These are phyloP conservation scores for Madurella mycetomatis DNA, from an alignment of 2,329 filamentous ascomycete species.

Conservation along the genomic window DNA sequence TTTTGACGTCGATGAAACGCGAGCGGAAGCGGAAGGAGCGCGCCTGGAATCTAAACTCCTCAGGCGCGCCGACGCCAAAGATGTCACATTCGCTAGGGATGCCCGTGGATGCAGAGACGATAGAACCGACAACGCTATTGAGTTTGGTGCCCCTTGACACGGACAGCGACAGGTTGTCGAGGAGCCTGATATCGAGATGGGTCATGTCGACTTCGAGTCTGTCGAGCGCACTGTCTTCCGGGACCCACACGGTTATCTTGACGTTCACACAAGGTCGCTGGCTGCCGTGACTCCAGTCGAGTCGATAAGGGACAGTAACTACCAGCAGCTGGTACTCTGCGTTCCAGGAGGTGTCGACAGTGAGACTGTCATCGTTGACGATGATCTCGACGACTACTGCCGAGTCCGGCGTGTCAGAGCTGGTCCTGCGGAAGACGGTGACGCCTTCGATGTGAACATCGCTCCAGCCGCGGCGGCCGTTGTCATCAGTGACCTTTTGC, in stretches of 20 bases:
- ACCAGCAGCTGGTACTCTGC: conserved; percentile 35
- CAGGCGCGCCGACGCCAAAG: conserved; percentile 27
- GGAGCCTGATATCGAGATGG: conserved; percentile 39
- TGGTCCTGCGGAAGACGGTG: conserved; percentile 40
- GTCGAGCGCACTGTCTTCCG: conserved; percentile 36
- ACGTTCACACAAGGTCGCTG: conserved; percentile 45
- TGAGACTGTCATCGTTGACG: conserved; percentile 42
- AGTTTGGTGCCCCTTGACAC: conserved; percentile 31
- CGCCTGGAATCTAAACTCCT: neutral
- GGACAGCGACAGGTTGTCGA: conserved; percentile 38
- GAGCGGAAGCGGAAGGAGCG: conserved; percentile 40
- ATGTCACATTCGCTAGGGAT: conserved; percentile 25
- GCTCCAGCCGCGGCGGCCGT: conserved; percentile 23
- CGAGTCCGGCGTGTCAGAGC: conserved; percentile 32
- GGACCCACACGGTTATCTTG: conserved; percentile 44
- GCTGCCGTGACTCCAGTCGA: conserved; percentile 28
- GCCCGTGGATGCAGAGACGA: conserved; percentile 34
- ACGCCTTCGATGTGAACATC: conserved; percentile 41
- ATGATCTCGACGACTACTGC: conserved; percentile 42
- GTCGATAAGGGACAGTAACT: conserved; percentile 36
- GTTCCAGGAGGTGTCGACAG: conserved; percentile 33
- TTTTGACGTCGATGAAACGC: conserved; percentile 38
- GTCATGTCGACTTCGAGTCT: conserved; percentile 34
- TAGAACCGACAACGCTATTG: conserved; percentile 35
- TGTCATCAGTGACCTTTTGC: conserved; percentile 32